Conservation (phyloP, 2,329 filamentous ascomycete genomes). For the Mycosphaerella sp. region DNA sequence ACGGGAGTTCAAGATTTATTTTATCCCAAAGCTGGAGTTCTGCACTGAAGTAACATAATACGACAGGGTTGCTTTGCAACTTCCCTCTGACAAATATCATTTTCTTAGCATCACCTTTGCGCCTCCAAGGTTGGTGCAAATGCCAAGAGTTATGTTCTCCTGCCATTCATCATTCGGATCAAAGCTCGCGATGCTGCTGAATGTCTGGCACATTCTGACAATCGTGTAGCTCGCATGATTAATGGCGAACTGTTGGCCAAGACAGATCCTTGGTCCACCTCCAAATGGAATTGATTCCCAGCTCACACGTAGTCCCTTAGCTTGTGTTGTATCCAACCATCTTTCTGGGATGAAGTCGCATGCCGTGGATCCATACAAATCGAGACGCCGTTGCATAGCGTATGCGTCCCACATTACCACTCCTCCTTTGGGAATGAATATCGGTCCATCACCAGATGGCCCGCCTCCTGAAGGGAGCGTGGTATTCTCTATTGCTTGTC, state of each 20-base stretch:
- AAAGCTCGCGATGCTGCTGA: not conserved
- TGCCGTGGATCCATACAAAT: constrained; percentile 2
- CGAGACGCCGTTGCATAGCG: constrained; percentile 3
- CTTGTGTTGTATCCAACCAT: constrained; percentile 1
- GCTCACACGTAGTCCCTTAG: not conserved
- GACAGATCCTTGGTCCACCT: constrained; percentile 14
- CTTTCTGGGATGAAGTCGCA: not conserved
- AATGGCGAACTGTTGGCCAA: constrained; percentile 8
- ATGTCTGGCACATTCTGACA: constrained; percentile 1
- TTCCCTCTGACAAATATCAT: not conserved
- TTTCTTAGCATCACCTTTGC: constrained; percentile 2
- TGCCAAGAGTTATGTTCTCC: not conserved
- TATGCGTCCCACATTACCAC: constrained; percentile 13
- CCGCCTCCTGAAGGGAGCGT: constrained; percentile 42
- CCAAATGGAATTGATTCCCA: constrained; percentile 17
- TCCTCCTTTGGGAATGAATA: constrained; percentile 36
- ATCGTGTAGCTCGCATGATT: constrained; percentile 4
- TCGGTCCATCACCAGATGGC: constrained; percentile 35
- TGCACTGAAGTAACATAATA: no score
- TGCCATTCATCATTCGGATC: not conserved
- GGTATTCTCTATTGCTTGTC: constrained; percentile 58
- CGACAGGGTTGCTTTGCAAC: no score
- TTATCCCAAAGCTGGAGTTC: no score
- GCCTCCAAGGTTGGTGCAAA: constrained; percentile 1
- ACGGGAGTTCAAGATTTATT: no score